Base-by-base conservation (phyloP, 768 basidiomycete genomes). In the Daedaleopsis nitida region DNA sequence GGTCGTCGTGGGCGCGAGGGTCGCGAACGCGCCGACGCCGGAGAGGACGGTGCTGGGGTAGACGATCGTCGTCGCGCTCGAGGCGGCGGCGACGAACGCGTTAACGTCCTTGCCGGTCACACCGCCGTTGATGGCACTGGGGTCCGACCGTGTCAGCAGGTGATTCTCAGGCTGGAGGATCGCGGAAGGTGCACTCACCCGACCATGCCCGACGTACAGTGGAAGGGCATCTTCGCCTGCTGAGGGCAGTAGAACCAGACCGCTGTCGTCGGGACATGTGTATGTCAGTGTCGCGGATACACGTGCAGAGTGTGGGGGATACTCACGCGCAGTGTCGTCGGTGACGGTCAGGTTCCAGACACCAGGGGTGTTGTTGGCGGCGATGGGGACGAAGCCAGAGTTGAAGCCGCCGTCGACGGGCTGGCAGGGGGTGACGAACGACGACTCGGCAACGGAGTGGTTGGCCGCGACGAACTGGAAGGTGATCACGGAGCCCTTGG, bases 241-340 rank as follows among this genome's bases (percentile, higher is more conserved):
- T 81, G 81, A 61, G 83, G 81, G 75, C 84, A 86, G 78, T 75
- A 85, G 77, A 84, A 84, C 81, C 82, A 86, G 48, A 85, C 77
- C 5, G 83, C 83, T 74, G 57, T 75, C 39, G 12, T 34, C n/a
- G 38, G 23, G 32, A n/a, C 35, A 32, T 10, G 53, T n/a, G n/a
- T n/a, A 35, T 58, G 39, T 42, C 39, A 42, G 17, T 51, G 47
- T 50, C 16, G 35, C 23, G 17, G 23, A 58, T 10, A 8, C 23
- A 5, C 23, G 14, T 9, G 21, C 3, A 23, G 5, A 16, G 38
- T 1, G 50, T 19, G 58, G 24, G 14, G n/a, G 34, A 12, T 8
- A 71, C 81, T 65, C 58, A 83, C 83, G 83, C 58, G 71, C 73
- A 6, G 71, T 55, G 60, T 73, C 77, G 62, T 85, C 68, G 0